phyloP scores from a whole-genome alignment of 768 basidiomycete species.

The Podaxis pistillaris region DNA sequence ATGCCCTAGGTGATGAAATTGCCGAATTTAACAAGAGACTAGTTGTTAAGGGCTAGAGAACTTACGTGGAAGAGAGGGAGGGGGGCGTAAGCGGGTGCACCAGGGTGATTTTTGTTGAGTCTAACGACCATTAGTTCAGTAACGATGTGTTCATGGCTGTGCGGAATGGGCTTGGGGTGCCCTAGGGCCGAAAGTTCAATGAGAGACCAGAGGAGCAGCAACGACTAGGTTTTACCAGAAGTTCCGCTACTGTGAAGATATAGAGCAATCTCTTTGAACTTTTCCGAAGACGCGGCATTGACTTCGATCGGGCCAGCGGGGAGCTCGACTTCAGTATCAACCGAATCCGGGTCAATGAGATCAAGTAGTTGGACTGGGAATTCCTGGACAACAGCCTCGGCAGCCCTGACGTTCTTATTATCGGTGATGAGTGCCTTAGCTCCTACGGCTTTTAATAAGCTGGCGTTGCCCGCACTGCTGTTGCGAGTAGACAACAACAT shows the following conservation, averaged over 20 bases:
- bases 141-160: slow-evolving; percentile 16
- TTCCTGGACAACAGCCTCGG: slow-evolving; percentile 4
- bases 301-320: slow-evolving; percentile 3
- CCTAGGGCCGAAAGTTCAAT: slow-evolving; percentile 6
- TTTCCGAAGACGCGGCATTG: background rate
- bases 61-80: slow-evolving; percentile 24
- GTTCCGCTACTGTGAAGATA: slow-evolving; percentile 17
- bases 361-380: background rate
- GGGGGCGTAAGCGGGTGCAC: slow-evolving; percentile 17
- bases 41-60: background rate
- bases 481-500: slow-evolving; percentile 11
- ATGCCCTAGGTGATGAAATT: slow-evolving; percentile 11
- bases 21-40: too few relatives aligned
- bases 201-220: background rate
- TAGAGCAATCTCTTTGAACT: slow-evolving; percentile 5
- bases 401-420: background rate
- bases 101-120: slow-evolving; percentile 9
- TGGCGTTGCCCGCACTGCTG: slow-evolving; percentile 9
- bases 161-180: slow-evolving; percentile 22
- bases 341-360: background rate
- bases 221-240: background rate
- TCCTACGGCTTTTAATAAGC: slow-evolving; percentile 6
- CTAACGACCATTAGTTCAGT: slow-evolving; percentile 1
- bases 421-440: slow-evolving; percentile 12
- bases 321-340: background rate